A percentile compares a stretch with the other conserved stretches of the same genome.
Conservation (phyloP, 2,329 filamentous ascomycete genomes). For the Colletotrichum destructivum region DNA sequence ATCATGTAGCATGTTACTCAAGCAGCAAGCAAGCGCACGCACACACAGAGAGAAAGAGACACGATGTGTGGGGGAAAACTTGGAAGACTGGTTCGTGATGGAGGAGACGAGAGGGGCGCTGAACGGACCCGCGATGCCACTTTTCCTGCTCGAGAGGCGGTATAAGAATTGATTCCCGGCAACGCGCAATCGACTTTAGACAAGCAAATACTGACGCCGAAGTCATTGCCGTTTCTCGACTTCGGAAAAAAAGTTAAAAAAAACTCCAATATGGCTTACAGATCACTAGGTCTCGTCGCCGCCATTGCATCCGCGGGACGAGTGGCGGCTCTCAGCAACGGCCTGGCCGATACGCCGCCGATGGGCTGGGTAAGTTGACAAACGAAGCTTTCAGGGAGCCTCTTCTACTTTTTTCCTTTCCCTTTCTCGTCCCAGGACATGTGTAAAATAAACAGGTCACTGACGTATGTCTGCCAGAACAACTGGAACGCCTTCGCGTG, state of each 20-base stretch:
- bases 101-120: slow-evolving; percentile 5
- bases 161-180: slow-evolving; percentile 28
- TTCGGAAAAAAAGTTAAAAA: neutral
- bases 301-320: slow-evolving; percentile 31
- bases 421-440: neutral
- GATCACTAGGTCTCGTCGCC: slow-evolving; percentile 27
- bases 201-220: neutral
- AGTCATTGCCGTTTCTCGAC: neutral
- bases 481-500: slow-evolving; percentile 40
- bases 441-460: neutral
- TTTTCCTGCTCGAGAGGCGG: slow-evolving; percentile 4
- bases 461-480: slow-evolving; percentile 23
- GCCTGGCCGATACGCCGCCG: slow-evolving; percentile 43
- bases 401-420: too few species aligned
- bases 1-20: slow-evolving; percentile 29
- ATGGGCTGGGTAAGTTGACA: slow-evolving; percentile 43
- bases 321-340: slow-evolving; percentile 42
- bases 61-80: neutral
- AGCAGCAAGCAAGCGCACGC: neutral
- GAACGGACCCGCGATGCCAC: slow-evolving; percentile 21
- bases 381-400: too few species aligned
- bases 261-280: slow-evolving; percentile 15
- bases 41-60: neutral
- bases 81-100: slow-evolving; percentile 5
- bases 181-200: neutral